These are phyloP conservation scores for Escallonia rubra DNA, from an alignment of 129 eudicot genomes.

Conservation along the genomic window DNA sequence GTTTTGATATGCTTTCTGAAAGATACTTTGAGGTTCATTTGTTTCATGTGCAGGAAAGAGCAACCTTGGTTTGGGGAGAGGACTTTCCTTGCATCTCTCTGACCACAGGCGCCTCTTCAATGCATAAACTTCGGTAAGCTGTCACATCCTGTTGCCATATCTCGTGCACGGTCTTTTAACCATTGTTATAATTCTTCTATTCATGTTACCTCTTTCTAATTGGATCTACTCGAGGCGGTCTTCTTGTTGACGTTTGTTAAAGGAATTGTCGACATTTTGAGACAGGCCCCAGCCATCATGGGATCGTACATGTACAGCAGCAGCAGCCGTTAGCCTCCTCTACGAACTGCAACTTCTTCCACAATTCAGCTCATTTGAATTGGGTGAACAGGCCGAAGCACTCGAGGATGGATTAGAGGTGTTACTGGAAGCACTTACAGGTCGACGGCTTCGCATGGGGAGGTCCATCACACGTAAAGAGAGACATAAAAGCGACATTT, in stretches of 20 bases:
- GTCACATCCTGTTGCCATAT: not conserved
- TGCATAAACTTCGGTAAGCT: slow-evolving; percentile 86
- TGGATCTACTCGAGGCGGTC: no score
- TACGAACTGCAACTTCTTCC: slow-evolving; percentile 67
- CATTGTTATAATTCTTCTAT: no score
- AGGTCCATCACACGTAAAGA: slow-evolving; percentile 71
- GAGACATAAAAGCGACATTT: slow-evolving; percentile 49
- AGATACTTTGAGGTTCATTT: not conserved
- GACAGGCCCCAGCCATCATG: slow-evolving; percentile 96
- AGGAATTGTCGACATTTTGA: not conserved
- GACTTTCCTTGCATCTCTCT: slow-evolving; percentile 76
- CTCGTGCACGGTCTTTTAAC: no score
- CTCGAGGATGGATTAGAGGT: slow-evolving; percentile 58
- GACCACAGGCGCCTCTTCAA: slow-evolving; percentile 78
- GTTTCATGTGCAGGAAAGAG: slow-evolving; percentile 57
- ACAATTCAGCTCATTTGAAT: slow-evolving; percentile 40
- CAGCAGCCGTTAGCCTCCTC: slow-evolving; percentile 83
- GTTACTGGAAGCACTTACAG: slow-evolving; percentile 65
- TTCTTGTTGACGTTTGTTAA: no score
- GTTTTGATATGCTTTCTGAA: not conserved
- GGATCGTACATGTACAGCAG: slow-evolving; percentile 99
- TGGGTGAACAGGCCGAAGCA: slow-evolving; percentile 72
- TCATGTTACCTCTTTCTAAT: no score
- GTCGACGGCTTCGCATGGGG: slow-evolving; percentile 82
- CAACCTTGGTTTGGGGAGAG: slow-evolving; percentile 61